Evolutionary conservation across 73 alveolate species (phyloP).

Genomic region (Paramecium primaurelia): DNA sequence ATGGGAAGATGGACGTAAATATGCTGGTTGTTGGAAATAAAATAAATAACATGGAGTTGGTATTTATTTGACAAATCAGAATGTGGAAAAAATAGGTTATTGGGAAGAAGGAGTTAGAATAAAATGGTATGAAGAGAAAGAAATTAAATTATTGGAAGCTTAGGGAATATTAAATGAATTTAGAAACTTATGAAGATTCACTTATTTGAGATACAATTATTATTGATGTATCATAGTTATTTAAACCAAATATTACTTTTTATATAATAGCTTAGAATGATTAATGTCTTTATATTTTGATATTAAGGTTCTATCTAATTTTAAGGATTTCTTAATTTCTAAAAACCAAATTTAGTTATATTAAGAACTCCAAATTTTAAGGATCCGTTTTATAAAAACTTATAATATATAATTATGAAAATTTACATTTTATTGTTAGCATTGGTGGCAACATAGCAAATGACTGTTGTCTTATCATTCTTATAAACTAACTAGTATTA

Average conservation of each 20-base stretch:
- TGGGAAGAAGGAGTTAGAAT: conserved; percentile 61
- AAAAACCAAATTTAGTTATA: background rate
- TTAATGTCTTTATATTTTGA: background rate
- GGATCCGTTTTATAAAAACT: background rate
- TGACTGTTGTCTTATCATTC: background rate
- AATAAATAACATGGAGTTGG: conserved; percentile 67
- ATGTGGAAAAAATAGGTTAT: conserved; percentile 52
- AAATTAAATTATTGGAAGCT: background rate
- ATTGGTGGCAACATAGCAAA: conserved; percentile 7
- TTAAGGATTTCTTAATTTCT: background rate
- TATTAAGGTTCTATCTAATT: background rate
- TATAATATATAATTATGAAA: background rate
- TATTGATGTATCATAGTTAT: background rate
- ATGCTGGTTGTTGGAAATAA: conserved; percentile 65
- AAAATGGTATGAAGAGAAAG: conserved; percentile 47
- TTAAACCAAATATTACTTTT: background rate
- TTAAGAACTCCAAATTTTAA: background rate
- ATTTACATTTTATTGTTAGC: background rate
- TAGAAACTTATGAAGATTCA: background rate
- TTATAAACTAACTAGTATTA: background rate
- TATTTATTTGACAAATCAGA: conserved; percentile 42
- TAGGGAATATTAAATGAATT: background rate
- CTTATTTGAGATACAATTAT: background rate
- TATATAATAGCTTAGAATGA: background rate
- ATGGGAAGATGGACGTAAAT: conserved; percentile 65